Conservation (phyloP, 2,329 filamentous ascomycete genomes). For the Fusarium concolor region DNA sequence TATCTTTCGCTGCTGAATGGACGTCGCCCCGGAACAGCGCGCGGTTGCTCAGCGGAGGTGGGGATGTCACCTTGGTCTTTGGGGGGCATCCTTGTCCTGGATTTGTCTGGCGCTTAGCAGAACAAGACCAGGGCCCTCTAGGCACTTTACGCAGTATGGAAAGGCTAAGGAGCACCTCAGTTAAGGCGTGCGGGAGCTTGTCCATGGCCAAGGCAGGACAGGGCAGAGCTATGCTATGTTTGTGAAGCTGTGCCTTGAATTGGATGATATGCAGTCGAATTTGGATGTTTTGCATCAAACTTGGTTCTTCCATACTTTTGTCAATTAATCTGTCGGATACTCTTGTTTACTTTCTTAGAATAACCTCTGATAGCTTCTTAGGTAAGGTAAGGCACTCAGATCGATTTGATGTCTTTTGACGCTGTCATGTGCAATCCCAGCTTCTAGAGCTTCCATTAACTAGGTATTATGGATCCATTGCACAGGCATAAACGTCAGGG, state of each 20-base stretch:
- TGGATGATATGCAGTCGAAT: slow-evolving; percentile 39
- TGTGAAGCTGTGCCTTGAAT: slow-evolving; percentile 39
- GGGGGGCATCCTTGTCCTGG: slow-evolving; percentile 33
- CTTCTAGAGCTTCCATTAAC: slow-evolving; percentile 29
- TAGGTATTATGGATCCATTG: slow-evolving; percentile 19
- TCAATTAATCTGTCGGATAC: not conserved
- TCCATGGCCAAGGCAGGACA: slow-evolving; percentile 9
- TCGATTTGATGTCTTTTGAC: slow-evolving; percentile 2
- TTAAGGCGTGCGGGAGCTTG: slow-evolving; percentile 14
- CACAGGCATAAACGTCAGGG: slow-evolving; percentile 42
- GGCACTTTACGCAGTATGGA: slow-evolving; percentile 6
- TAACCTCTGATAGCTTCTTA: not conserved
- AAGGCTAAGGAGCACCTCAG: slow-evolving; percentile 2
- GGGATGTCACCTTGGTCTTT: slow-evolving; percentile 38
- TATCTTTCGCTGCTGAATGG: slow-evolving; percentile 41
- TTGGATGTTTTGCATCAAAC: slow-evolving; percentile 42
- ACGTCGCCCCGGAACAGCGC: slow-evolving; percentile 36
- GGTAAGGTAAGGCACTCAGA: not conserved
- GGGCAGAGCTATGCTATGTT: slow-evolving; percentile 28
- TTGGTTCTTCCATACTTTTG: slow-evolving; percentile 19
- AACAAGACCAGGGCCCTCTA: slow-evolving; percentile 12
- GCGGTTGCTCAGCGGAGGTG: slow-evolving; percentile 48
- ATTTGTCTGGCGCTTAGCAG: slow-evolving; percentile 43
- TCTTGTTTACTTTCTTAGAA: slow-evolving; percentile 14
- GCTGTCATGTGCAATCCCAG: slow-evolving; percentile 26